Evolutionary conservation across 208 protist species (phyloP), one percentile per base, ranked within the genome.

Genomic region (Pavlovales sp.): DNA sequence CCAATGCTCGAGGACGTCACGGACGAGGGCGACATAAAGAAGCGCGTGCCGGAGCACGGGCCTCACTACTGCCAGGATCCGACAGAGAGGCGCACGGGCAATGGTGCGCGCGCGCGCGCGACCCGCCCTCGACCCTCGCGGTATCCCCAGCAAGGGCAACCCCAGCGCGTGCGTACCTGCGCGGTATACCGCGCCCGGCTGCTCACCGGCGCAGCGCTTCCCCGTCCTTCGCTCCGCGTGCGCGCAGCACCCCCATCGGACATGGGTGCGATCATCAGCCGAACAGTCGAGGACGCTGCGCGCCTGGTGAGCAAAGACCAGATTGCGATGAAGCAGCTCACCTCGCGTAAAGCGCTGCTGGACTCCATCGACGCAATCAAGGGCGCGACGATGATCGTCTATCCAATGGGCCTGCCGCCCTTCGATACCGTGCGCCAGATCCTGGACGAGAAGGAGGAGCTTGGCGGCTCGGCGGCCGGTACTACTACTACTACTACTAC

Each of bases 321-420:
- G 67, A 39, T 87, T 26, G 22, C 2, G 39, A 77, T 77, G 67
- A 87, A 87, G 83, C 10, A 75, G 83, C 32, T 39, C 7, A 71
- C 71, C 32, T 79, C 67, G 38, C 18, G 57, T 5, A 47, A 41
- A 67, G 37, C 28, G 57, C 41, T 87, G 30, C 57, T 78, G 34
- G 83, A 87, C 18, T 57, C 83, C 32, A 20, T 87, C 30, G 34
- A 87, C 36, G 40, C 76, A 36, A 87, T 87, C 83, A 32, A 40
- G 38, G 83, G 83, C 36, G 83, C 83, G 20, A 67, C 79, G 83
- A 87, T 87, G 83, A 87, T 87, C 39, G 83, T 34, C 14, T 87
- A 79, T 18, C 83, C 83, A 67, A 87, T 87, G 83, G 83, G 83
- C 8, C 71, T 87, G 42, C 83, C 83, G 30, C 57, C 76, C 22